A percentile compares a stretch with the other conserved stretches of the same genome.
Evolutionary conservation across 2,329 filamentous ascomycete species (phyloP).

Genomic region (Venturiaceae sp.): DNA sequence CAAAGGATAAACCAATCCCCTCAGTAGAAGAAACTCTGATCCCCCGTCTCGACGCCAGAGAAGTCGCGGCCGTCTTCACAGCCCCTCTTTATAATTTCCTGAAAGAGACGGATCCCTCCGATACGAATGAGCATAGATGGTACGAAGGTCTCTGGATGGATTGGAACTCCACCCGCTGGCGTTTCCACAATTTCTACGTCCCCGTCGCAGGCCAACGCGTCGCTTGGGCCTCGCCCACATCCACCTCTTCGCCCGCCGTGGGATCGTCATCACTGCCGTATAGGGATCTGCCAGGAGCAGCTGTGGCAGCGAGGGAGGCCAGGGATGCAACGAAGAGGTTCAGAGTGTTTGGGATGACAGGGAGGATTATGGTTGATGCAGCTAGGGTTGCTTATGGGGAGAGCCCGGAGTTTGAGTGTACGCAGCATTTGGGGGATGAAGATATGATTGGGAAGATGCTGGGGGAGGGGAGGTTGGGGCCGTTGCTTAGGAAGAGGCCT

Average conservation of each 20-base stretch:
- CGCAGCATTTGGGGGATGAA: conserved; percentile 56
- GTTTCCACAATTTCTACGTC: conserved; percentile 87
- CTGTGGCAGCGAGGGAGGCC: conserved; percentile 1
- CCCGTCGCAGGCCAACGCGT: conserved; percentile 64
- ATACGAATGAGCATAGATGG: conserved; percentile 46
- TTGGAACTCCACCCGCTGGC: conserved; percentile 72
- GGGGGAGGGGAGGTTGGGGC: conserved; percentile 45
- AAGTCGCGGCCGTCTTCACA: conserved; percentile 90
- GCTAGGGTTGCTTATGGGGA: conserved; percentile 74
- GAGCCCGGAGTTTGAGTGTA: conserved; percentile 75
- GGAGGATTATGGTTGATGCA: conserved; percentile 78
- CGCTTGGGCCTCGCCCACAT: conserved; percentile 39
- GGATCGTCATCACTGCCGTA: conserved; percentile 9
- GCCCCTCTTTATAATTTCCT: conserved; percentile 83
- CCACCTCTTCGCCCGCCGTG: conserved; percentile 1
- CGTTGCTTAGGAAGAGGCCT: conserved; percentile 39
- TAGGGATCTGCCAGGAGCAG: conserved; percentile 6
- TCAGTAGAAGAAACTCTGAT: conserved; percentile 61
- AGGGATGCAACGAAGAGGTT: conserved; percentile 50
- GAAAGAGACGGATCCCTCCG: conserved; percentile 39
- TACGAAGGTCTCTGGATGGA: conserved; percentile 76
- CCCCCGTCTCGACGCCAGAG: conserved; percentile 73
- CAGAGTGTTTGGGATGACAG: conserved; percentile 93
- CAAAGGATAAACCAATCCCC: conserved; percentile 3
- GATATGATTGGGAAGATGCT: conserved; percentile 50